These are phyloP conservation scores for Ascosphaera aggregata DNA, from an alignment of 2,329 filamentous ascomycete species.

Conservation along the genomic window DNA sequence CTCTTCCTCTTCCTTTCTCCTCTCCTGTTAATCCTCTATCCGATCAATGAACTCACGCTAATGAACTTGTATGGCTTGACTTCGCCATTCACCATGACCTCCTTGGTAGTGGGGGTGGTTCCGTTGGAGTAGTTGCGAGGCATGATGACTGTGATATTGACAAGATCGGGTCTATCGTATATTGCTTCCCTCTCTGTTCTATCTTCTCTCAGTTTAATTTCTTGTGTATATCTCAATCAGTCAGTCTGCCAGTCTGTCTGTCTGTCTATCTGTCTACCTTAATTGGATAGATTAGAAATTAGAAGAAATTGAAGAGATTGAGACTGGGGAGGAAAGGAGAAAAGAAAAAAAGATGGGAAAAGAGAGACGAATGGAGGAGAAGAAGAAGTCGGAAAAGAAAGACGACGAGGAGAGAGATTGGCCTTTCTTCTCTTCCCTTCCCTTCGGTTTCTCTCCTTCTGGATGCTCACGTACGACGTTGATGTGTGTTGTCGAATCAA, in stretches of 20 bases:
- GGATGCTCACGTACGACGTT: background rate
- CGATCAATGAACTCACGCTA: slow-evolving; percentile 9
- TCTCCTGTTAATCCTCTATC: no score
- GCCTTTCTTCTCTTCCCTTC: no score
- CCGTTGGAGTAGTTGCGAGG: background rate
- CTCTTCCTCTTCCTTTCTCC: no score
- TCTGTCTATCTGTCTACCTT: slow-evolving; percentile 7
- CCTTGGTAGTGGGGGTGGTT: background rate
- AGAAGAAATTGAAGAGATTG: background rate
- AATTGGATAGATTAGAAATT: background rate
- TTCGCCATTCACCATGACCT: slow-evolving; percentile 10
- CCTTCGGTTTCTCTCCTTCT: no score
- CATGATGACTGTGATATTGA: no score
- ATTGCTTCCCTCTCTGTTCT: no score
- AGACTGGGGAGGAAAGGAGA: background rate
- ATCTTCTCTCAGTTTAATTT: no score
- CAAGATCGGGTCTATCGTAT: no score
- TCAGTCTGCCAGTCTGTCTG: no score
- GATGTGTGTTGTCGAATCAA: background rate
- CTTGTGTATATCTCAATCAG: no score
- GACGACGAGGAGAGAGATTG: background rate
- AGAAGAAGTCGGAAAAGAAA: background rate
- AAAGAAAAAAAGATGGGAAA: background rate
- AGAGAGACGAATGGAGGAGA: background rate
- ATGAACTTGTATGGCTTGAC: slow-evolving; percentile 18